Evolutionary conservation across 164 flowering plant species (phyloP), one percentile per base, ranked within the genome.

Genomic region (Vitis rotundifolia): DNA sequence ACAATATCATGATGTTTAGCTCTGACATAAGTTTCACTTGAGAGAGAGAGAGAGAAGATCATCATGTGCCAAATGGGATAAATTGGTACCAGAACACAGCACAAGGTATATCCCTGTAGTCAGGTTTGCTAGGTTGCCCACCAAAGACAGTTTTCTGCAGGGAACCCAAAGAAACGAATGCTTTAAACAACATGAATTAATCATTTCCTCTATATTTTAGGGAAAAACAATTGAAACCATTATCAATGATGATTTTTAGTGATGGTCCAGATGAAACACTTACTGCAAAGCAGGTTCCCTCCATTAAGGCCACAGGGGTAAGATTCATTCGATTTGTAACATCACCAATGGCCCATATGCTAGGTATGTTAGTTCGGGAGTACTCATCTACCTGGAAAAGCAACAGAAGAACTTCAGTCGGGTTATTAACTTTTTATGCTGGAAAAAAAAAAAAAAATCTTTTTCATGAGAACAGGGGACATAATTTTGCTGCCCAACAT

Each of bases 311-410:
- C 44, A 92, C 94, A 29, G 97, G 97, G 22, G 97, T 92, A 71
- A 92, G 94, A 78, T 92, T 92, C 68, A 88, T 82, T 19, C 97
- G 79, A 74, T 92, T 89, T 60, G 97, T 92, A 74, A 90, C 99
- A 87, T 95, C 99, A 71, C 99, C 99, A 53, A 95, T 79, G 63
- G 99, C 99, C 98, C 97, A 95, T 75, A 95, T 91, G 78, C 93
- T 93, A 29, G 97, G 92, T 68, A 95, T 66, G 67, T 73, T 91
- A 66, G 99, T 90, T 50, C 81, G 82, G 18, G 99, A 93, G 76
- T 82, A 89, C 69, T 89, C 98, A 70, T 95, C 89, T 5, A 95
- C 99, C 99, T 95, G 83, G 8, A 75, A 71, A 3, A 73, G 26
- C 50, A 66, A 68, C 13, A 28, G 50, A 6, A 2, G 16, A 9